A percentile compares a stretch with the other conserved stretches of the same genome.
phyloP scores from a whole-genome alignment of 2,329 filamentous ascomycete genomes.

The Zymoseptoria passerinii region DNA sequence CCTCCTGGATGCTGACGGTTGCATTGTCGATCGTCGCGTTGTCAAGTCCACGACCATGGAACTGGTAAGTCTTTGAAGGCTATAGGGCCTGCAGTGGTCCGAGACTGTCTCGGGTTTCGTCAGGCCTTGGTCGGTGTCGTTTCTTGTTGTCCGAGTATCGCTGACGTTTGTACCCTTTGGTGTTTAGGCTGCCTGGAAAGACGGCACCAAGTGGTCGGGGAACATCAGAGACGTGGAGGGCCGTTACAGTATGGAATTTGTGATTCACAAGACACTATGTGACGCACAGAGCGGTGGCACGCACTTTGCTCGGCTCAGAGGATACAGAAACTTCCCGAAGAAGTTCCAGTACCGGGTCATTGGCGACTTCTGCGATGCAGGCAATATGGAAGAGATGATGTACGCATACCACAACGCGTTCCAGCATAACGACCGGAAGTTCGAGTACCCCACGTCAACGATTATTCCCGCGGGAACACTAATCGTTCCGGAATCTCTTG shows the following conservation, averaged over 20 bases:
- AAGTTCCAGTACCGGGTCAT: not conserved
- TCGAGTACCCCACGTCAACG: not conserved
- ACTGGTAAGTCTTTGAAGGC: too few relatives aligned
- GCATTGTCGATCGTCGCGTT: not conserved
- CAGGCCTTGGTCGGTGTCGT: too few relatives aligned
- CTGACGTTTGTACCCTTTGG: too few relatives aligned
- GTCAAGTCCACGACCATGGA: not conserved
- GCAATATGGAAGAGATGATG: not conserved
- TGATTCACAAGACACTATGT: not conserved
- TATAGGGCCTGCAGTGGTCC: too few relatives aligned
- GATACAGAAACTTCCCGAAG: not conserved
- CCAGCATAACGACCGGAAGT: not conserved
- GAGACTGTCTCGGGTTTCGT: too few relatives aligned
- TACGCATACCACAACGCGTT: not conserved
- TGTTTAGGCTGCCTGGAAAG: not conserved
- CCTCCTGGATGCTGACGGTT: not conserved
- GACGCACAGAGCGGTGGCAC: not conserved
- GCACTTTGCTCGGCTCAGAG: not conserved
- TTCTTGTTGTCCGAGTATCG: too few relatives aligned
- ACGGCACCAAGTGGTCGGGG: slow-evolving; percentile 2
- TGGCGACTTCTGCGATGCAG: not conserved
- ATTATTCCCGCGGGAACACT: not conserved
- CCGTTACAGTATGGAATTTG: not conserved
- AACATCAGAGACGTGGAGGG: not conserved
- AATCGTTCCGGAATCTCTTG: not conserved